Conservation (phyloP, 1,284 basidiomycete species). For the Boletellus deceptivus region DNA sequence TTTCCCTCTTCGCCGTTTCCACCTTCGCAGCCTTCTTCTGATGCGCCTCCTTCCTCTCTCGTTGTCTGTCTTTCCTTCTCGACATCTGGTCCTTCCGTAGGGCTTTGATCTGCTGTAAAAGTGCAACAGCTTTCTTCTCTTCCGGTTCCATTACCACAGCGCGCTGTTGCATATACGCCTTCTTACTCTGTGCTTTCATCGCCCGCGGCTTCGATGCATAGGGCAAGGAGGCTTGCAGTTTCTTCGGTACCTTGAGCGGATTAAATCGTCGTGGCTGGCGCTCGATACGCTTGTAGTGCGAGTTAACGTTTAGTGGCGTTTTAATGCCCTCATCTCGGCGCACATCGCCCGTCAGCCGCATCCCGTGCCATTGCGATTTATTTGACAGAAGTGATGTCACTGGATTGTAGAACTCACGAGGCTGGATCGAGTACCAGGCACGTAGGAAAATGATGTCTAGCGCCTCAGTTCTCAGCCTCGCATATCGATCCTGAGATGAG, state of each 20-base stretch:
- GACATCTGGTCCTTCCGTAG: slow-evolving; percentile 85
- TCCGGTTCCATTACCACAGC: slow-evolving; percentile 95
- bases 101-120: slow-evolving; percentile 94
- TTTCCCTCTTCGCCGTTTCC: slow-evolving; percentile 66
- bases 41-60: slow-evolving; percentile 61
- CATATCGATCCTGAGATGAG: not conserved
- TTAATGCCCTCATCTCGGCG: slow-evolving; percentile 81
- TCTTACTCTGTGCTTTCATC: slow-evolving; percentile 68
- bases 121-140: slow-evolving; percentile 89
- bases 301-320: slow-evolving; percentile 83
- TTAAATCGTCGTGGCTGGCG: slow-evolving; percentile 88
- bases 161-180: slow-evolving; percentile 88
- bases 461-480: not conserved
- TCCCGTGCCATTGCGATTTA: slow-evolving; percentile 82
- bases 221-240: slow-evolving; percentile 86
- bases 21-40: slow-evolving; percentile 71
- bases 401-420: slow-evolving; percentile 95
- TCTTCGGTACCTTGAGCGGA: slow-evolving; percentile 84
- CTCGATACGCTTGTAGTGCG: slow-evolving; percentile 83
- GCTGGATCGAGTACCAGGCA: slow-evolving; percentile 96
- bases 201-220: slow-evolving; percentile 91
- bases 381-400: slow-evolving; percentile 87
- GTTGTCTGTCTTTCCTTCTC: slow-evolving; percentile 81
- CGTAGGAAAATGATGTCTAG: slow-evolving; percentile 93
- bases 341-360: slow-evolving; percentile 94